Base-by-base conservation (phyloP, 768 basidiomycete species). In the Amyloporia xantha region DNA sequence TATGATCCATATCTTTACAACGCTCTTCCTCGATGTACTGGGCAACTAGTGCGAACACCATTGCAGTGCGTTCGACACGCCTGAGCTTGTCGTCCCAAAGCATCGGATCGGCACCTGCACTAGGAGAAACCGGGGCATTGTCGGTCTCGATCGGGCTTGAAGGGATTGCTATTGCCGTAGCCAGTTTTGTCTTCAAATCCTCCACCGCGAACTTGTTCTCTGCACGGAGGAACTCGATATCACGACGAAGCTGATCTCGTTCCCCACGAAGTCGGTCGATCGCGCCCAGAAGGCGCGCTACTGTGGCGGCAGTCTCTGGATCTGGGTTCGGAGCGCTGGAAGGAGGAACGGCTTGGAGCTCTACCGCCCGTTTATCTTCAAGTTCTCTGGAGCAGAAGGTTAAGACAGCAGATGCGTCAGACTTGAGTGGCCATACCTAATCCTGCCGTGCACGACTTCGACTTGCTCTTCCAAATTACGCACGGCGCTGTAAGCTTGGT, bases 201-300 rank as follows among this genome's bases (percentile, higher is more conserved):
- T 86, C 76, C 13, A 80, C 73, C 2, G 78, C 68, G 56, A 86
- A 84, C 54, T 70, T 76, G 21, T 79, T 77, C 65, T 91, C 87
- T 2, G 72, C 69, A 54, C 84, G 75, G 47, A 84, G 67, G 63
- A 89, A 91, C 42, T 84, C 73, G 12, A 90, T 64, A 47, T 83
- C 75, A 5, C 81, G 74, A 44, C 74, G 74, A 23, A 87, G 71
- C 43, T 62, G 66, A 53, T 89, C 81, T 4, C 62, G 47, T 23
- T 47, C 46, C 3, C 63, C 62, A 4, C 87, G 80, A 40, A 89
- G 68, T 27, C 86, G 77, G n/a, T 80, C 76, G 37, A 86, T 69
- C 1, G 86, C 80, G 23, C 63, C 63, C 43, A 89, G 68, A 20
- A 89, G 69, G 33, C 74, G 76, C 52, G 77, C 78, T 28, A 55